phyloP scores from a whole-genome alignment of 306 rosid species.

The Albizia julibrissin region DNA sequence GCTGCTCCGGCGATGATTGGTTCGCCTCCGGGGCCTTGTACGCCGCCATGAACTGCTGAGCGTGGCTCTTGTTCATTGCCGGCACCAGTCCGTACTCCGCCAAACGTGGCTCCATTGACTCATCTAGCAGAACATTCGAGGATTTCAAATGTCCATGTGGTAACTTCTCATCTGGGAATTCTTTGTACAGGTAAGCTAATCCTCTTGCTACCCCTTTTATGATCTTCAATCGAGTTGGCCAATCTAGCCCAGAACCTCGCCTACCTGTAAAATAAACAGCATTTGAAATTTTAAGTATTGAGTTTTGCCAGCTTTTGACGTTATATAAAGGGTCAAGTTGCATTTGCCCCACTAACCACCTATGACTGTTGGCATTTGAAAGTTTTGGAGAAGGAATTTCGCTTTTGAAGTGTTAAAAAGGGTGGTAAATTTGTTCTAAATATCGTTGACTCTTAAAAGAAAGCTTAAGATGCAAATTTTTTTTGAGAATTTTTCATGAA shows the following conservation, averaged over 20 bases:
- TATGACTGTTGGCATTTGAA: no score
- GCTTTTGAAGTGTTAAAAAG: no score
- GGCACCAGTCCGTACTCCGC: constrained; percentile 63
- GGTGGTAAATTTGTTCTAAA: no score
- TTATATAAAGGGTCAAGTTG: background rate
- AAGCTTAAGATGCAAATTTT: no score
- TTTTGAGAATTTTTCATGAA: no score
- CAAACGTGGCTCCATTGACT: constrained; percentile 45
- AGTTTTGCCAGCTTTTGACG: background rate
- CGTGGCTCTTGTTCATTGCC: constrained; percentile 49
- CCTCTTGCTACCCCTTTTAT: constrained; percentile 81
- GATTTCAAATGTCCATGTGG: constrained; percentile 92
- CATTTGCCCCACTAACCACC: no score
- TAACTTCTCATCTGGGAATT: constrained; percentile 42
- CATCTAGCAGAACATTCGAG: constrained; percentile 69
- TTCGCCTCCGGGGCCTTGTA: constrained; percentile 64
- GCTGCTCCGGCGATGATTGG: background rate
- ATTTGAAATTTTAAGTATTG: background rate
- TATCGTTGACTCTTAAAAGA: no score
- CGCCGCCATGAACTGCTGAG: constrained; percentile 63
- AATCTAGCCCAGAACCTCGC: constrained; percentile 44
- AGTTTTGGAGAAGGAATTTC: no score
- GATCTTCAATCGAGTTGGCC: constrained; percentile 76
- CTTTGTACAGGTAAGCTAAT: constrained; percentile 55
- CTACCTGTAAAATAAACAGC: constrained; percentile 42